These are phyloP conservation scores for Acmispon strigosus DNA, from an alignment of 306 rosid genomes.

Conservation along the genomic window DNA sequence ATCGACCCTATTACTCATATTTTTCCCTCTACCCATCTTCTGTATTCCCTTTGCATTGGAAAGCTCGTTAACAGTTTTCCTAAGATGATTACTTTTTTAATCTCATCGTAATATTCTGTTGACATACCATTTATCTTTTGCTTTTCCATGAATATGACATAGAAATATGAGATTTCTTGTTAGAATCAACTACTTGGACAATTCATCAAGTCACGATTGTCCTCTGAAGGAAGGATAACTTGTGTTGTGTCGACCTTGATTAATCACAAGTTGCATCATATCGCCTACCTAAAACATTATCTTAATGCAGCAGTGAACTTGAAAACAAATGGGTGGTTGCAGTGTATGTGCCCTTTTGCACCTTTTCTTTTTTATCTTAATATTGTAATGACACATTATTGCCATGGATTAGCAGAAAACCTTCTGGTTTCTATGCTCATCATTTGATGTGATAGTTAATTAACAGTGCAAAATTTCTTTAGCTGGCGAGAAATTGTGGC, in stretches of 20 bases:
- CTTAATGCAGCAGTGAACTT: conserved; percentile 14
- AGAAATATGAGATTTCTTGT: neutral
- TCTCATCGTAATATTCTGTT: neutral
- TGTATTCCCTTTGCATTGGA: too few species aligned
- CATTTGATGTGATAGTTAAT: conserved; percentile 29
- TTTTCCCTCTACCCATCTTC: too few species aligned
- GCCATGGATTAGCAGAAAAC: conserved; percentile 14
- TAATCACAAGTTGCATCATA: conserved; percentile 17
- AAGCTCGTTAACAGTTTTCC: too few species aligned
- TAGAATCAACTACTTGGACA: neutral
- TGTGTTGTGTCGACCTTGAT: conserved; percentile 7
- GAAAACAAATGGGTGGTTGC: conserved; percentile 38
- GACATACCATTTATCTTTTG: neutral
- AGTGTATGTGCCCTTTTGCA: conserved; percentile 3
- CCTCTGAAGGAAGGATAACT: conserved; percentile 12
- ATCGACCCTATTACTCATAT: too few species aligned
- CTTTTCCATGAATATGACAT: neutral
- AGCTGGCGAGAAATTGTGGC: conserved; percentile 21
- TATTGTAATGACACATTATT: conserved; percentile 8
- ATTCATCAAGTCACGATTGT: neutral
- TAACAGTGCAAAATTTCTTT: neutral
- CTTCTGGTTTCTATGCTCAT: neutral
- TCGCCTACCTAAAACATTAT: conserved; percentile 25
- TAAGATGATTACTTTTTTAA: neutral
- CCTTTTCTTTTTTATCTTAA: neutral